Percentiles rank a stretch among this genome's conserved stretches.
phyloP scores from a whole-genome alignment of 2,329 filamentous ascomycete species.

The Fusarium tanahbumbuense region DNA sequence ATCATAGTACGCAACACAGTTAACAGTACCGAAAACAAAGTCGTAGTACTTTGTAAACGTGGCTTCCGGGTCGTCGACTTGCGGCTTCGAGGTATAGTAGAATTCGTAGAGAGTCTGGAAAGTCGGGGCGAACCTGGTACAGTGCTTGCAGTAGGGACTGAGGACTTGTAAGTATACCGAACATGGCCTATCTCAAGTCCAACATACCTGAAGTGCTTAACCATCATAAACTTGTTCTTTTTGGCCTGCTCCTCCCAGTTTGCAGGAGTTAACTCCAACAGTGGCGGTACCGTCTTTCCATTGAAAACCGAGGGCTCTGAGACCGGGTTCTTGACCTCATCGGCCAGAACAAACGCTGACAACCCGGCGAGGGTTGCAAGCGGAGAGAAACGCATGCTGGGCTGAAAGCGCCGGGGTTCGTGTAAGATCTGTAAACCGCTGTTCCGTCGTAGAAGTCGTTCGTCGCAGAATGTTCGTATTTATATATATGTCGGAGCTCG shows the following conservation, averaged over 20 bases:
- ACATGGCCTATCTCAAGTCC: neutral
- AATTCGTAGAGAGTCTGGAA: constrained; percentile 96
- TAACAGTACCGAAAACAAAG: constrained; percentile 86
- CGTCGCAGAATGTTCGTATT: neutral
- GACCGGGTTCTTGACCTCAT: constrained; percentile 51
- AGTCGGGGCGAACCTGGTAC: constrained; percentile 80
- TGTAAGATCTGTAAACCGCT: neutral
- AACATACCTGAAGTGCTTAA: constrained; percentile 75
- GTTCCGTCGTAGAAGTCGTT: neutral
- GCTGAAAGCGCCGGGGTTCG: constrained; percentile 24
- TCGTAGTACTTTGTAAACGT: constrained; percentile 85
- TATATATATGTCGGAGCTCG: neutral
- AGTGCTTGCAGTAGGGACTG: constrained; percentile 76
- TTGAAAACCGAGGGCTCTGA: constrained; percentile 70
- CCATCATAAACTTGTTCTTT: constrained; percentile 63
- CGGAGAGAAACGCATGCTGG: constrained; percentile 50
- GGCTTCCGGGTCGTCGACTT: constrained; percentile 66
- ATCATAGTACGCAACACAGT: constrained; percentile 87
- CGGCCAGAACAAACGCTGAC: constrained; percentile 49
- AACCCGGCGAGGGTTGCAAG: constrained; percentile 61
- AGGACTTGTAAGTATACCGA: constrained; percentile 34
- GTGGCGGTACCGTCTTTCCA: constrained; percentile 72
- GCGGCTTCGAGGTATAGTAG: constrained; percentile 86
- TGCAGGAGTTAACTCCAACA: constrained; percentile 68
- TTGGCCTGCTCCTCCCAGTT: constrained; percentile 69